These are phyloP conservation scores for Ocimum tenuiflorum DNA, from an alignment of 257 asterid species.

Conservation along the genomic window DNA sequence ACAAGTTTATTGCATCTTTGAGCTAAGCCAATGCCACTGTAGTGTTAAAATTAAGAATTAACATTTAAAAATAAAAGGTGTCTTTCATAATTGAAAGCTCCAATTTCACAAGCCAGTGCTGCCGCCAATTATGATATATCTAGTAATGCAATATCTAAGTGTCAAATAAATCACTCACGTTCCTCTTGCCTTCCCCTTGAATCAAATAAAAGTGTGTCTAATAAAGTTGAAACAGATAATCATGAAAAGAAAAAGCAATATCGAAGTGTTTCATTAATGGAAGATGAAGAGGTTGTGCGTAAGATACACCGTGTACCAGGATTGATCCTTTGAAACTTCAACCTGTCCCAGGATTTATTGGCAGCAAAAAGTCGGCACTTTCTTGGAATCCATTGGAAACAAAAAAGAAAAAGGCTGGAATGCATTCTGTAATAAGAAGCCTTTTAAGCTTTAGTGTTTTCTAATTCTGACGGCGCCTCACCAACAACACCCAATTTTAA, in stretches of 20 bases:
- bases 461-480: slow-evolving; percentile 49
- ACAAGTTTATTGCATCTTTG: neutral
- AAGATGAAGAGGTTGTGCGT: slow-evolving; percentile 18
- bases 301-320: slow-evolving; percentile 36
- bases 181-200: slow-evolving; percentile 6
- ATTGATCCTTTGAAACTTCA: slow-evolving; percentile 27
- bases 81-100: neutral
- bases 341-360: slow-evolving; percentile 44
- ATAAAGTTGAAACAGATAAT: slow-evolving; percentile 12
- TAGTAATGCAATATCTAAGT: neutral
- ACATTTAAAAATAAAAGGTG: neutral
- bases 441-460: slow-evolving; percentile 42
- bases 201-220: slow-evolving; percentile 9
- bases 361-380: slow-evolving; percentile 23
- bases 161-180: neutral
- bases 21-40: neutral
- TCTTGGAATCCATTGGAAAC: slow-evolving; percentile 21
- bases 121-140: slow-evolving; percentile 2
- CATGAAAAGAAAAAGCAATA: slow-evolving; percentile 13
- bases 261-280: slow-evolving; percentile 10
- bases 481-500: slow-evolving; percentile 45
- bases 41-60: neutral
- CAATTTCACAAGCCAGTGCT: neutral
- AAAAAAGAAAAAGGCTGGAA: slow-evolving; percentile 7
- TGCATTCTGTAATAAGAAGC: slow-evolving; percentile 28